These are phyloP conservation scores for Rhodotorula sp. DNA, from an alignment of 1,284 basidiomycete species.

Conservation along the genomic window DNA sequence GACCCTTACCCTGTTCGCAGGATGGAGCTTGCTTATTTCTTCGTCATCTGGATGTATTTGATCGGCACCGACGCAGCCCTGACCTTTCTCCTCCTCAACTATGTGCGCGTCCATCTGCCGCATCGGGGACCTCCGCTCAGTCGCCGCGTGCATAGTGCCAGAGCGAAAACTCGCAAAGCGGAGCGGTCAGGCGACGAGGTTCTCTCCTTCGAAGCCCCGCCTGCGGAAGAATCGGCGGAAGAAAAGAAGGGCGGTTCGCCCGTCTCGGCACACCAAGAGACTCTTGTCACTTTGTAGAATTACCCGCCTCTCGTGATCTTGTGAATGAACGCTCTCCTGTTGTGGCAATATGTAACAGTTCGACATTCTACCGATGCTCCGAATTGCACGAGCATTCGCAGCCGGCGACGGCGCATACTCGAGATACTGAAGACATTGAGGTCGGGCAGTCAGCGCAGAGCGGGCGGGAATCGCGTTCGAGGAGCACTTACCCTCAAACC, in stretches of 20 bases:
- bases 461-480: too few species aligned
- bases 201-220: too few species aligned
- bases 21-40: constrained; percentile 17
- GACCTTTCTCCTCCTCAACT: constrained; percentile 22
- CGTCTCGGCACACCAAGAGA: too few species aligned
- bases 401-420: constrained; percentile 22
- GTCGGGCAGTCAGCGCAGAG: neutral
- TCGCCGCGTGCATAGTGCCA: neutral
- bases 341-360: neutral
- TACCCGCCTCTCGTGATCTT: too few species aligned
- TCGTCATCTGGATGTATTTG: constrained; percentile 26
- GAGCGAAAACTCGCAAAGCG: neutral
- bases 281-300: too few species aligned
- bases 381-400: constrained; percentile 26
- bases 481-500: constrained; percentile 38
- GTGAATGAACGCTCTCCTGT: too few species aligned
- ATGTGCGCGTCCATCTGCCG: constrained; percentile 3
- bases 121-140: too few species aligned
- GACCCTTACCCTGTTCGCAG: neutral
- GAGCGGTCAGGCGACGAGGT: neutral
- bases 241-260: too few species aligned
- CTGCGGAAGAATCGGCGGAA: too few species aligned
- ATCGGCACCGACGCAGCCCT: constrained; percentile 6
- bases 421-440: neutral
- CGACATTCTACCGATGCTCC: neutral